A percentile compares a stretch with the other conserved stretches of the same genome.
phyloP scores from a whole-genome alignment of 257 asterid species.

The Solanum chilense region DNA sequence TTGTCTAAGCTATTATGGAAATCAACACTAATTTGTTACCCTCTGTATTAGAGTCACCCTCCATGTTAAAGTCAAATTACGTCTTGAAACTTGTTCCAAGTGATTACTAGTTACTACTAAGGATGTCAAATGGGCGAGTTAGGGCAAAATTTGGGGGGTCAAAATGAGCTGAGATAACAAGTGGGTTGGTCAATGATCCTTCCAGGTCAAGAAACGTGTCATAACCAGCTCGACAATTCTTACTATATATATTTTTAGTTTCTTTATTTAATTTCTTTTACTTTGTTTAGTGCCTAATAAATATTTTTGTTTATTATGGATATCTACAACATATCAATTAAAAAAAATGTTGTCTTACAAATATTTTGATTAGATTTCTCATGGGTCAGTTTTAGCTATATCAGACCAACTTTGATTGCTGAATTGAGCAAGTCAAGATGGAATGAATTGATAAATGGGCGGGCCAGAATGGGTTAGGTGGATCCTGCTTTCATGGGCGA shows the following conservation, averaged over 20 bases:
- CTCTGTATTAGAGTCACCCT: constrained; percentile 37
- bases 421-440: background rate
- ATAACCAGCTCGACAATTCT: background rate
- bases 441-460: background rate
- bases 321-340: background rate
- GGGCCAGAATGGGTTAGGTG: background rate
- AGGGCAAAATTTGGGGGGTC: background rate
- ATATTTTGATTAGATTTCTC: background rate
- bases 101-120: background rate
- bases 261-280: background rate
- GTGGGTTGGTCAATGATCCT: background rate
- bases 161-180: background rate
- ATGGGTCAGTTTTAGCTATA: background rate
- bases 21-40: constrained; percentile 1
- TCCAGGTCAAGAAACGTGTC: background rate
- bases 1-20: background rate
- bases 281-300: background rate
- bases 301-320: background rate
- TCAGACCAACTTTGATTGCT: background rate
- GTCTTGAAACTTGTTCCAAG: background rate
- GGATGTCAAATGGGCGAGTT: background rate
- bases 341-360: background rate
- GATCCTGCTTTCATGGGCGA: background rate
- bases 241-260: background rate
- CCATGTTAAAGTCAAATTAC: background rate